Conservation (phyloP, 768 basidiomycete species). For the Suillus variegatus region DNA sequence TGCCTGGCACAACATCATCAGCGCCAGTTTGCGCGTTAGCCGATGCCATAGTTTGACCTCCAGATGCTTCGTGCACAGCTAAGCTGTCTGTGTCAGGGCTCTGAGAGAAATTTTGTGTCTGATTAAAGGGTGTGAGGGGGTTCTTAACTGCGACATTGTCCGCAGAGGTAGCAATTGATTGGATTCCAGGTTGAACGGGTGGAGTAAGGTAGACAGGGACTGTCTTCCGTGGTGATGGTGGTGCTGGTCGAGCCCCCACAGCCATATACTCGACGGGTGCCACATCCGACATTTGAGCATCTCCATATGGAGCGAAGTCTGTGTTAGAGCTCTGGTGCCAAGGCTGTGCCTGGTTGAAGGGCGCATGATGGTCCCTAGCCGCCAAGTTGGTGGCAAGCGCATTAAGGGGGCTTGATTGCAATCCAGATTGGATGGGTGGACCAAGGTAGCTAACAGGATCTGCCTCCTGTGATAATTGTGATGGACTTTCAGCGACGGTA, state of each 20-base stretch:
- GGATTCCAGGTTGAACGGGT: conserved; percentile 7
- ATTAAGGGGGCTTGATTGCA: background rate
- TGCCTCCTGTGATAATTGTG: background rate
- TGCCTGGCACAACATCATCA: conserved; percentile 51
- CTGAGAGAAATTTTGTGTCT: conserved; percentile 13
- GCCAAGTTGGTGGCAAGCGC: background rate
- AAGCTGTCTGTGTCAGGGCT: conserved; percentile 21
- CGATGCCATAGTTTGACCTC: conserved; percentile 30
- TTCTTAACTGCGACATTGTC: background rate
- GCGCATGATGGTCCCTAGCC: background rate
- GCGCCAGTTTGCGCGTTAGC: conserved; percentile 56
- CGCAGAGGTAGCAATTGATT: background rate
- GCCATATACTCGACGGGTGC: conserved; percentile 27
- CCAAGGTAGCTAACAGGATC: background rate
- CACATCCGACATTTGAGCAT: conserved; percentile 21
- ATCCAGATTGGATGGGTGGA: conserved; percentile 2
- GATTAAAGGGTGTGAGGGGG: background rate
- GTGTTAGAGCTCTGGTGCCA: conserved; percentile 21
- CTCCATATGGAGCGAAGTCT: conserved; percentile 18
- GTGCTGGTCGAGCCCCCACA: conserved; percentile 18
- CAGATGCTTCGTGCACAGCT: conserved; percentile 16
- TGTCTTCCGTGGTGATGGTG: conserved; percentile 34
- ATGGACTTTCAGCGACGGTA: background rate
- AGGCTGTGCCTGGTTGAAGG: conserved; percentile 8
- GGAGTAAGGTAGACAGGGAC: conserved; percentile 17